These are phyloP conservation scores for Carex myosuroides DNA, from an alignment of 176 grass and related monocot genomes.

Conservation along the genomic window DNA sequence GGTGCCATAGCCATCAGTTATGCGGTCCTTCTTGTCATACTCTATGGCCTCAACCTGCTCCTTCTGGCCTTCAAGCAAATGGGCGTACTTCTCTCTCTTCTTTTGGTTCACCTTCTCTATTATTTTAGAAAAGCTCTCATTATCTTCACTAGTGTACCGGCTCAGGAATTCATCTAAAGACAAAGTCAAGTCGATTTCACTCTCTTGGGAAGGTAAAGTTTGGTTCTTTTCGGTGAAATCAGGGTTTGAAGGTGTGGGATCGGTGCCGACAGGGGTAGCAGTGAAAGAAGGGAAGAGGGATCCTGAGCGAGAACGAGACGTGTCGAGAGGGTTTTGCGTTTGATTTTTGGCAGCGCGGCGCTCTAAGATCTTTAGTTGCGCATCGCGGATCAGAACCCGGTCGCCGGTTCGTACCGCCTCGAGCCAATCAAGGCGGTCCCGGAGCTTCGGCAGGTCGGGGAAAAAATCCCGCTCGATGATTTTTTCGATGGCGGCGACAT, in stretches of 20 bases:
- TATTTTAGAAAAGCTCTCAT: slow-evolving; percentile 83
- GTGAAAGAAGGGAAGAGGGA: slow-evolving; percentile 45
- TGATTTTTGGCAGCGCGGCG: slow-evolving; percentile 24
- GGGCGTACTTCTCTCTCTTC: slow-evolving; percentile 60
- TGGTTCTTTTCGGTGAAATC: neutral
- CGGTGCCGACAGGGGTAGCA: slow-evolving; percentile 34
- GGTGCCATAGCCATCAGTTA: slow-evolving; percentile 87
- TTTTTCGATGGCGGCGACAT: slow-evolving; percentile 66
- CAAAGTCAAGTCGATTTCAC: slow-evolving; percentile 41
- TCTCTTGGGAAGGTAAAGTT: slow-evolving; percentile 16
- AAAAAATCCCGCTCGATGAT: slow-evolving; percentile 98
- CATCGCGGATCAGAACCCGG: slow-evolving; percentile 73
- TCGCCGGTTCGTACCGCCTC: slow-evolving; percentile 77
- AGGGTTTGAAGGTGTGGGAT: slow-evolving; percentile 25
- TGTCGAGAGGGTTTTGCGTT: neutral
- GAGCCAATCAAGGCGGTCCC: slow-evolving; percentile 92
- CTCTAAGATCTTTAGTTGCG: slow-evolving; percentile 95
- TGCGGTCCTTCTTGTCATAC: slow-evolving; percentile 55
- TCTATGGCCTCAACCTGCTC: slow-evolving; percentile 24
- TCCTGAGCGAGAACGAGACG: neutral
- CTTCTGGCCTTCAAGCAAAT: slow-evolving; percentile 50
- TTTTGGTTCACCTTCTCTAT: slow-evolving; percentile 83
- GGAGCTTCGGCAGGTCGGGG: slow-evolving; percentile 73
- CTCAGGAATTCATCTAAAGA: slow-evolving; percentile 69
- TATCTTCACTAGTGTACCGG: slow-evolving; percentile 88